Conservation (phyloP, 2,329 filamentous ascomycete species). For the Aureobasidium pullulans region DNA sequence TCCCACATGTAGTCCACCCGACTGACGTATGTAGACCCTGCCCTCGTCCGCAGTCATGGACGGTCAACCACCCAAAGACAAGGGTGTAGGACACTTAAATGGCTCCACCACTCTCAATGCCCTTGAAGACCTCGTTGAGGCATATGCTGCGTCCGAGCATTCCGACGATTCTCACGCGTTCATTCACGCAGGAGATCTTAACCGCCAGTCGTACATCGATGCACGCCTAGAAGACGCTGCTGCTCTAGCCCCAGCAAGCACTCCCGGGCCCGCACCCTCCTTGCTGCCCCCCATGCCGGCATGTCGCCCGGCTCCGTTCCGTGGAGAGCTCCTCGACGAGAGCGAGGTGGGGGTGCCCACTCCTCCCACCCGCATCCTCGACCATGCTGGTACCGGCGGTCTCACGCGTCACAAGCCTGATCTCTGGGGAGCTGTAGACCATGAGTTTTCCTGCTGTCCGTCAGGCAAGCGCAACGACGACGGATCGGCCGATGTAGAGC, state of each 20-base stretch:
- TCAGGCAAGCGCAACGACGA: too few species aligned
- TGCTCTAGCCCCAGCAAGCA: neutral
- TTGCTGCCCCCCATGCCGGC: neutral
- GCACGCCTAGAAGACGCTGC: neutral
- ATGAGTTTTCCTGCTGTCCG: neutral
- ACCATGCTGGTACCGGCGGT: neutral
- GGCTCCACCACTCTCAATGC: neutral
- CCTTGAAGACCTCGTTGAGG: neutral
- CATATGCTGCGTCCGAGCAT: neutral
- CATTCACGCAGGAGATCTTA: neutral
- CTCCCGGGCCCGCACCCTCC: neutral
- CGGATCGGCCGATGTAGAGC: neutral
- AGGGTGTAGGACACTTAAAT: neutral
- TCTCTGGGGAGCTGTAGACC: neutral
- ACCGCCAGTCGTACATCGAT: neutral
- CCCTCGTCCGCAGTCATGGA: neutral
- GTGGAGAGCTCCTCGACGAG: neutral
- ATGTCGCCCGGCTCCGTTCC: neutral
- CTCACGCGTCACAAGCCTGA: neutral
- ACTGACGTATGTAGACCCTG: neutral
- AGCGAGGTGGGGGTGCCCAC: neutral
- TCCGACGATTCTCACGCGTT: neutral
- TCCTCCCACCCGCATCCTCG: slow-evolving; percentile 3
- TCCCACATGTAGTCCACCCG: neutral
- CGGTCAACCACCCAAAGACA: neutral